These are phyloP conservation scores for Podaxis mareebaensis DNA, from an alignment of 768 basidiomycete species.

Conservation along the genomic window DNA sequence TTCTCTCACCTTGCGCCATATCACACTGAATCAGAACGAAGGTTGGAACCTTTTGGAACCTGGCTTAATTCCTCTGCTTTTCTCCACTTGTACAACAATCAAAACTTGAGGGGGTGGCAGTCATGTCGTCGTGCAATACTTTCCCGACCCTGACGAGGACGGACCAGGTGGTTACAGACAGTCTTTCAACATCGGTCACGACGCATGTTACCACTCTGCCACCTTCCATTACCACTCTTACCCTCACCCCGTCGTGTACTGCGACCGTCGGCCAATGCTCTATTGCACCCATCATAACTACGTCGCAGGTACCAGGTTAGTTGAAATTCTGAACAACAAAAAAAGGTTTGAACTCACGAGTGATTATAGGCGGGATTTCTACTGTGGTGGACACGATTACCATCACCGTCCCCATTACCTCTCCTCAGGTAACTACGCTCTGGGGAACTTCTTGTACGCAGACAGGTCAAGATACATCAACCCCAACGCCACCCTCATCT, in stretches of 20 bases:
- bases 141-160: constrained; percentile 14
- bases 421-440: constrained; percentile 11
- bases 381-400: constrained; percentile 11
- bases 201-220: constrained; percentile 15
- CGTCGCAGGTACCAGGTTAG: constrained; percentile 13
- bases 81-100: constrained; percentile 20
- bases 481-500: not conserved
- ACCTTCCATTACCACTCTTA: constrained; percentile 10
- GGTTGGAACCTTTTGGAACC: not conserved
- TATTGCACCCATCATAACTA: not conserved
- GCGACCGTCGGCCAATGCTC: not conserved
- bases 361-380: not conserved
- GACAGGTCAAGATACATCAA: not conserved
- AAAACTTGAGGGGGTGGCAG: not conserved
- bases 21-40: not conserved
- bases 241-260: constrained; percentile 6
- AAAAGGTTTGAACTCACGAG: not conserved
- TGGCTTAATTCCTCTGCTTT: not conserved
- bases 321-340: not conserved
- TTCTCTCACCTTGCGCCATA: not conserved
- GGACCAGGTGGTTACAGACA: constrained; percentile 11
- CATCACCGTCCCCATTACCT: constrained; percentile 12
- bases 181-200: constrained; percentile 12
- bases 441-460: constrained; percentile 8
- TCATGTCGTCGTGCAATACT: constrained; percentile 14